Evolutionary conservation across 116 monocot species (phyloP), one percentile per base, ranked within the genome.

Genomic region (Papilionanthe hybrid): DNA sequence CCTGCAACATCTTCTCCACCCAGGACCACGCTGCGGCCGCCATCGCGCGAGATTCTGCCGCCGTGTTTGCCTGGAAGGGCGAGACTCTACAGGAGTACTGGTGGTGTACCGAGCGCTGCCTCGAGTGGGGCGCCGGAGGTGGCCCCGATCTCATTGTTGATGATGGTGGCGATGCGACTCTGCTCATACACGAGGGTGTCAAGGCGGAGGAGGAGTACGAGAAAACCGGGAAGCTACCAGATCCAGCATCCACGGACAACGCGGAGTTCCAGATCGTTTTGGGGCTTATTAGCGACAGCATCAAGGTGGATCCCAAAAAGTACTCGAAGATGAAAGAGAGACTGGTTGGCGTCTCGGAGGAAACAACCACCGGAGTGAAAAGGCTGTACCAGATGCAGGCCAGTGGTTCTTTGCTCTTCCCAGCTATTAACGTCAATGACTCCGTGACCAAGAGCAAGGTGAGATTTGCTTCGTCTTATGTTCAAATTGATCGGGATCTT

Each of bases 381-480:
- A 91, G 95, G 83, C 79, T 95, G 49, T 95, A 95, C 85, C 95
- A 95, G 86, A 95, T 95, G 95, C 89, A 95, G 84, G 85, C 84
- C 42, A 89, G 63, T 4, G 95, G 95, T 0, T 79, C 91, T 8
- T 83, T 95, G 25, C 86, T 95, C 43, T 95, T 95, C 85, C 92
- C 95, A 5, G 95, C 91, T 37, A 95, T 95, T 79, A 95, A 95
- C 72, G 95, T 95, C 79, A 95, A 95, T 48, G 95, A 95, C 75
- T 90, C 92, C 56, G 95, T 95, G 75, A 95, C 95, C 89, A 95
- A 95, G 89, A 95, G 95, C 95, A 95, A 95, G 95, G 95, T 91
- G 43, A 78, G 44, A 44, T 43, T 78, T 72, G 23, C 4, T 55
- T 45, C 29, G 0, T 13, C 6, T 42, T 49, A 5, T 19, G 23